Evolutionary conservation across 805 yeast species (phyloP).

Genomic region (Cephaloascus albidus): DNA sequence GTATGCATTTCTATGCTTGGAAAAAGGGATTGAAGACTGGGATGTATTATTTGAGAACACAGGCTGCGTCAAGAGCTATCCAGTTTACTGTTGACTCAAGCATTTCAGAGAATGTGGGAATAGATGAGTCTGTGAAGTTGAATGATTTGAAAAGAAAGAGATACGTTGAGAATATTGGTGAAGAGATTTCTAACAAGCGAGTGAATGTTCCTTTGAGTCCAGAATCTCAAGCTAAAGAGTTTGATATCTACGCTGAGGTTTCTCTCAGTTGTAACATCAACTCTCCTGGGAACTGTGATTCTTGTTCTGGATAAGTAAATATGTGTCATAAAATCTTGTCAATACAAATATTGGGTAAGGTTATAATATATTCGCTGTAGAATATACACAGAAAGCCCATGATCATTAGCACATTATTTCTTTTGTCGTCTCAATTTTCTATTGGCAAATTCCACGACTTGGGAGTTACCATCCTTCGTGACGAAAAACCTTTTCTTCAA

Average conservation of each 20-base stretch:
- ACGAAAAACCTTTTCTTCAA: conserved; percentile 70
- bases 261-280: conserved; percentile 10
- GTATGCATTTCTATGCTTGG: conserved; percentile 41
- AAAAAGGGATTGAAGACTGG: conserved; percentile 41
- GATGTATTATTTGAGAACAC: conserved; percentile 64
- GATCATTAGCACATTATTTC: conserved; percentile 5
- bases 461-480: conserved; percentile 76
- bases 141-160: conserved; percentile 20
- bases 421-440: conserved; percentile 32
- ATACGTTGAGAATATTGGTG: conserved; percentile 11
- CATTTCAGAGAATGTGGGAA: conserved; percentile 19
- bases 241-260: conserved; percentile 7
- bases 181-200: neutral
- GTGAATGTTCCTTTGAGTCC: neutral
- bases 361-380: no score
- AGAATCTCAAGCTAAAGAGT: neutral
- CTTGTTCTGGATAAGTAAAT: conserved; percentile 24
- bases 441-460: conserved; percentile 85
- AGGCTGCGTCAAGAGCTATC: conserved; percentile 95
- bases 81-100: conserved; percentile 72
- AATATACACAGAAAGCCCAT: no score
- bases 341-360: no score
- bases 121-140: conserved; percentile 5
- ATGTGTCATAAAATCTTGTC: neutral
- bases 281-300: conserved; percentile 23